Evolutionary conservation across 331 rosid genomes (phyloP), one percentile per base, ranked within the genome.

Genomic region (Erythrophleum ivorense): DNA sequence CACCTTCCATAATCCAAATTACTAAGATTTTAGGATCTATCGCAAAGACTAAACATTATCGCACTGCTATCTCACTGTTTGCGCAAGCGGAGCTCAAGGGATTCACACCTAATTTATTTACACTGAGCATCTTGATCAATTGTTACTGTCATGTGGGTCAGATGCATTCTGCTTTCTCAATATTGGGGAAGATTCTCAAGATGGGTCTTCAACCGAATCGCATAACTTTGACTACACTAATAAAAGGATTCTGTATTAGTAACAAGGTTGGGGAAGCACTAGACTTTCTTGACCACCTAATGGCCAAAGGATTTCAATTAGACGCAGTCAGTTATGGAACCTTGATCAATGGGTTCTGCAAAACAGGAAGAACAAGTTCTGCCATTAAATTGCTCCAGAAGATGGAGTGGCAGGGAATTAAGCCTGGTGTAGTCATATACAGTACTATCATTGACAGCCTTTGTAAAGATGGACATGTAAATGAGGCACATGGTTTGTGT

Each of bases 101-200:
- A 69, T 71, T 84, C 29, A 45, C 46, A 4, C 84, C 85, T 52
- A 43, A 60, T 1, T 2, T 80, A 14, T 54, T 80, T 21, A 76
- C 87, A 70, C 55, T 80, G 71, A 76, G 66, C 68, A 84, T 84
- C 13, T 40, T 81, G 82, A 80, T 84, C 31, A 80, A 84, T 16
- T 80, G 88, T 81, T 85, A 76, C 52, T 80, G 9, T 6, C 46
- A 77, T 59, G 16, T 81, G 71, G 82, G 82, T 81, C 78, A 43
- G 5, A 43, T 43, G 4, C 5, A 5, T 43, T 43, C 46, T 43
- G 46, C 8, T 43, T 43, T 43, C 46, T 43, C 46, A 43, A 5
- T 43, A 7, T 43, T 43, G 46, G 46, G 46, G 9, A 43, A 5
- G 46, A 43, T 43, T 43, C 46, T 43, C 46, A 43, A 43, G 46